Conservation (phyloP, 768 basidiomycete species). For the Astraeus odoratus region DNA sequence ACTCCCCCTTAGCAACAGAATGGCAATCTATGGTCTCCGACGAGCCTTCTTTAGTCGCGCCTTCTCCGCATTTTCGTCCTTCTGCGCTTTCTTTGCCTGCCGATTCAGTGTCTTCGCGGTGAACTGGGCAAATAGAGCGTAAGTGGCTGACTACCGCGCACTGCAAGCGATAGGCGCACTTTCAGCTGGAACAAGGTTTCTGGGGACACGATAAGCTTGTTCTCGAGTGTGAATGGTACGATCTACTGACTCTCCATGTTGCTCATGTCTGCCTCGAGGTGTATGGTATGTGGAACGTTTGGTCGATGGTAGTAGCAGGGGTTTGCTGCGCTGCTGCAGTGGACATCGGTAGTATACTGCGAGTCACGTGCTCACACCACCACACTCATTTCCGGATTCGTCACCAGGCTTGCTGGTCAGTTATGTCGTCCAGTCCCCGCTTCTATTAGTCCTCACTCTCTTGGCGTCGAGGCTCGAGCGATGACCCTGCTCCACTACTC, state of each 20-base stretch:
- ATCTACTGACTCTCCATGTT: constrained; percentile 78
- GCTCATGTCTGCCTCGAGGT: constrained; percentile 43
- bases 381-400: too few species aligned
- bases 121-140: constrained; percentile 51
- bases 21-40: neutral
- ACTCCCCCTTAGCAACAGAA: neutral
- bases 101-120: constrained; percentile 92
- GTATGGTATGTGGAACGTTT: neutral
- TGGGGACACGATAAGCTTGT: constrained; percentile 28
- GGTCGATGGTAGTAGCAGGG: too few species aligned
- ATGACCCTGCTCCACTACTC: constrained; percentile 58
- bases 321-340: too few species aligned
- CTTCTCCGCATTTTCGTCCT: constrained; percentile 89
- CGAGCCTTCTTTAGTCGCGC: constrained; percentile 85
- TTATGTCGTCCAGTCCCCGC: too few species aligned
- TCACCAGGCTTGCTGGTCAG: too few species aligned
- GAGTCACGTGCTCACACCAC: too few species aligned
- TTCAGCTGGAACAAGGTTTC: constrained; percentile 99
- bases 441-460: too few species aligned
- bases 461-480: neutral
- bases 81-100: constrained; percentile 96
- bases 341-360: too few species aligned
- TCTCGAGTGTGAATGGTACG: neutral
- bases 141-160: constrained; percentile 8
- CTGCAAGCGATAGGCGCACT: constrained; percentile 37